Conservation (phyloP, 192 early-diverging fungal genomes). For the Podila horticola region DNA sequence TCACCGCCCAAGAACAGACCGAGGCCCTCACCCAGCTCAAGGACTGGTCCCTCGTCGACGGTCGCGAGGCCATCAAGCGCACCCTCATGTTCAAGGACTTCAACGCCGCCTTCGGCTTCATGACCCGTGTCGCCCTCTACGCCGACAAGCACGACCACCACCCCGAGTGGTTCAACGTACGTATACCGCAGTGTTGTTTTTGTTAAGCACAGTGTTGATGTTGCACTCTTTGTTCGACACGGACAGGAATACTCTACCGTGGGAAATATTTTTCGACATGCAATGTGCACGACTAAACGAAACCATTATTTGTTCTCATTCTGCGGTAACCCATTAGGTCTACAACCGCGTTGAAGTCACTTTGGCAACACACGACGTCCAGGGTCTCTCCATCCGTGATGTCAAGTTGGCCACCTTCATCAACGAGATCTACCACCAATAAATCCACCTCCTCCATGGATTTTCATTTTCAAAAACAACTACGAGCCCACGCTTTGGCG, state of each 20-base stretch:
- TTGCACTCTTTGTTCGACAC: background rate
- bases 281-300: slow-evolving; percentile 1
- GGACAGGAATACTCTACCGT: too few relatives aligned
- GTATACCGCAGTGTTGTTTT: slow-evolving; percentile 6
- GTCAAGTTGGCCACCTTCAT: slow-evolving; percentile 80
- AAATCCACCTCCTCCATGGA: background rate
- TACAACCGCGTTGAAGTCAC: slow-evolving; percentile 94
- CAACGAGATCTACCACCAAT: slow-evolving; percentile 57
- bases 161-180: slow-evolving; percentile 93
- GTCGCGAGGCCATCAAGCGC: slow-evolving; percentile 80
- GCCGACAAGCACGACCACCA: slow-evolving; percentile 95
- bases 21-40: slow-evolving; percentile 46
- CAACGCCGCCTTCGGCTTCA: slow-evolving; percentile 92
- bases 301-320: background rate
- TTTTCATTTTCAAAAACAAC: background rate
- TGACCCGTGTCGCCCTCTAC: slow-evolving; percentile 88
- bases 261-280: too few relatives aligned
- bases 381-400: slow-evolving; percentile 82
- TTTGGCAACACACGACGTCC: slow-evolving; percentile 90
- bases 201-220: background rate
- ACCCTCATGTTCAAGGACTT: slow-evolving; percentile 86
- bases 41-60: slow-evolving; percentile 71
- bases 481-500: background rate
- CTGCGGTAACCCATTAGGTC: slow-evolving; percentile 63
- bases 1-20: slow-evolving; percentile 54